Evolutionary conservation across 257 asterid species (phyloP).

Genomic region (Solanum megistacrolobum): DNA sequence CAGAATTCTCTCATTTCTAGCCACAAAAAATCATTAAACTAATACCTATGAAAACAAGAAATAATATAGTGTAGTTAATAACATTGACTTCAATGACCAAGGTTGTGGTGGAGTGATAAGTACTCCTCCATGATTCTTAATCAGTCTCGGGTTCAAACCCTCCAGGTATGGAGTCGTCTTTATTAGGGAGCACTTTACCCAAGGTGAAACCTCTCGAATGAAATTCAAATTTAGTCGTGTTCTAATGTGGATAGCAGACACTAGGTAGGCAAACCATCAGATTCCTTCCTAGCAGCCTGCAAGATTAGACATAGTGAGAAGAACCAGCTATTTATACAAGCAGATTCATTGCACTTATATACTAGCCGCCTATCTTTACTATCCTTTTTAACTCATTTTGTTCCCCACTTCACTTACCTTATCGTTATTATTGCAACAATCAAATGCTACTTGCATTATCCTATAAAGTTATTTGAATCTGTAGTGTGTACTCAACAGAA

Average conservation of each 20-base stretch:
- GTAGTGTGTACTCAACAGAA: not conserved
- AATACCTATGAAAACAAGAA: not conserved
- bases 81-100: not conserved
- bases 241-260: rapidly evolving
- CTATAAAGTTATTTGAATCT: not conserved
- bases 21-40: not conserved
- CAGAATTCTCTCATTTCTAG: not conserved
- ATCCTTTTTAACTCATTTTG: not conserved
- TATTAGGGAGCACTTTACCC: not conserved
- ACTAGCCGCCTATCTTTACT: not conserved
- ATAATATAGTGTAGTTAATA: not conserved
- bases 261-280: too few relatives aligned
- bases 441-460: not conserved
- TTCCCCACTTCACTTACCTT: not conserved
- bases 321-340: not conserved
- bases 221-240: not conserved
- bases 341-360: not conserved
- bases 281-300: not conserved
- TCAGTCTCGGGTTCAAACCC: not conserved
- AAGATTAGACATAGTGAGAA: not conserved
- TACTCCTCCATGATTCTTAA: too few relatives aligned
- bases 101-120: not conserved
- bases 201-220: not conserved
- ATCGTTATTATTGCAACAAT: not conserved
- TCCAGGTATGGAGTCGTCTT: rapidly evolving